phyloP scores from a whole-genome alignment of 305 asterid genomes.

The Solanum hybrid region DNA sequence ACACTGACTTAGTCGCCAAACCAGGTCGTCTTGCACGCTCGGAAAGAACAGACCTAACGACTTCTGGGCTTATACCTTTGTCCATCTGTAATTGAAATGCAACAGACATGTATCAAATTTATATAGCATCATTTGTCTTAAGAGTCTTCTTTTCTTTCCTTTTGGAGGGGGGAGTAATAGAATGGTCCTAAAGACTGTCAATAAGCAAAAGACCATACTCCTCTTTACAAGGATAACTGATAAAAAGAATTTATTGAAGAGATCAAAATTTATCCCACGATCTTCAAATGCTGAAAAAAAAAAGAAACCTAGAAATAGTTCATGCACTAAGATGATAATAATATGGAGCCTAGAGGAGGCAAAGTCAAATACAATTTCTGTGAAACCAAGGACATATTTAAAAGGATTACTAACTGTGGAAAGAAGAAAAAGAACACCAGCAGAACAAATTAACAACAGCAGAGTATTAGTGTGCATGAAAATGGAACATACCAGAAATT shows the following conservation, averaged over 20 bases:
- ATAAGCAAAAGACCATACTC: not conserved
- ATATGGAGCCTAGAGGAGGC: not conserved
- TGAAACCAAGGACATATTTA: not conserved
- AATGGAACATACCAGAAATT: slow-evolving; percentile 67
- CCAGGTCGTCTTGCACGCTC: slow-evolving; percentile 79
- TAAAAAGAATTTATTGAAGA: not conserved
- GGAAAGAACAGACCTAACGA: slow-evolving; percentile 78
- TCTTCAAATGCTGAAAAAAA: not conserved
- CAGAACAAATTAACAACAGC: not conserved
- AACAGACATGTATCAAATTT: not conserved
- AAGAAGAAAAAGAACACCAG: not conserved
- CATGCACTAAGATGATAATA: not conserved
- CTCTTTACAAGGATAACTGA: not conserved
- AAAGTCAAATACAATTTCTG: not conserved
- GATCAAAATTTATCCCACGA: not conserved
- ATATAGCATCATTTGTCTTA: not conserved
- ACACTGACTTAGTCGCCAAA: slow-evolving; percentile 70
- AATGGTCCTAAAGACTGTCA: not conserved
- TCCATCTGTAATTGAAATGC: slow-evolving; percentile 51
- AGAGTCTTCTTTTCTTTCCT: not conserved
- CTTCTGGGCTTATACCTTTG: slow-evolving; percentile 73
- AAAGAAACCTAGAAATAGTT: not conserved
- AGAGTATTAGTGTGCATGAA: not conserved
- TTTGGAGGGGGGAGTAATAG: not conserved
- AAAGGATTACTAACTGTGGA: not conserved